Evolutionary conservation across 2,329 filamentous ascomycete species (phyloP).

Genomic region (Clathrospora elynae): DNA sequence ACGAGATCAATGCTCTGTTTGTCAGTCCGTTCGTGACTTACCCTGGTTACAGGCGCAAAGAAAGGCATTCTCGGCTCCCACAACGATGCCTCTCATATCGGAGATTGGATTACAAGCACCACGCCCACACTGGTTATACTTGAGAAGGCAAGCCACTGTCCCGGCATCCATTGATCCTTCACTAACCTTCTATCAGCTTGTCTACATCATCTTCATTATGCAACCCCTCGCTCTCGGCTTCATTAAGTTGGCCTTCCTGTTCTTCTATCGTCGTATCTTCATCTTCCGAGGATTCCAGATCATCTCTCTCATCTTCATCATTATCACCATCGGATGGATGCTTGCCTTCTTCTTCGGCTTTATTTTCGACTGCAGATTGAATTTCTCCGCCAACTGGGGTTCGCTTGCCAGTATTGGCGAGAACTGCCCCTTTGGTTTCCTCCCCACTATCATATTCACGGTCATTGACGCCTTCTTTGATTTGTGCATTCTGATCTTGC

Average conservation of each 20-base stretch:
- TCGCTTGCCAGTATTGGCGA: constrained; percentile 10
- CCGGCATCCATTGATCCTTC: background rate
- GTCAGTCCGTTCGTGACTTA: background rate
- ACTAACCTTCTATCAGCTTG: constrained; percentile 3
- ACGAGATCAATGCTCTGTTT: background rate
- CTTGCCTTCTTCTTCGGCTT: constrained; percentile 12
- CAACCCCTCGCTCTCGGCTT: constrained; percentile 11
- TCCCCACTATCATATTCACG: constrained; percentile 7
- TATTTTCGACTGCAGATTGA: constrained; percentile 10
- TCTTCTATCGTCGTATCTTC: constrained; percentile 13
- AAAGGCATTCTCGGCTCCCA: constrained; percentile 12
- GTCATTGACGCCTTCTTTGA: constrained; percentile 10
- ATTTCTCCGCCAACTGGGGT: constrained; percentile 11
- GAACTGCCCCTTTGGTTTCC: constrained; percentile 11
- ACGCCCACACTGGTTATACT: constrained; percentile 7
- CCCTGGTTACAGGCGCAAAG: background rate
- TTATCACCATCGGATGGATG: background rate
- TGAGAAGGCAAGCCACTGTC: constrained; percentile 3
- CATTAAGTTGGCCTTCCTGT: constrained; percentile 11
- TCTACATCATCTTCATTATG: constrained; percentile 15
- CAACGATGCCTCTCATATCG: constrained; percentile 7
- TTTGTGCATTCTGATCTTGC: constrained; percentile 9
- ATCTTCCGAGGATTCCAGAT: constrained; percentile 7
- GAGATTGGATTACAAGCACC: constrained; percentile 8
- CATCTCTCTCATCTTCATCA: constrained; percentile 3